Conservation (phyloP, 305 asterid species). For the Galium porrigens region DNA sequence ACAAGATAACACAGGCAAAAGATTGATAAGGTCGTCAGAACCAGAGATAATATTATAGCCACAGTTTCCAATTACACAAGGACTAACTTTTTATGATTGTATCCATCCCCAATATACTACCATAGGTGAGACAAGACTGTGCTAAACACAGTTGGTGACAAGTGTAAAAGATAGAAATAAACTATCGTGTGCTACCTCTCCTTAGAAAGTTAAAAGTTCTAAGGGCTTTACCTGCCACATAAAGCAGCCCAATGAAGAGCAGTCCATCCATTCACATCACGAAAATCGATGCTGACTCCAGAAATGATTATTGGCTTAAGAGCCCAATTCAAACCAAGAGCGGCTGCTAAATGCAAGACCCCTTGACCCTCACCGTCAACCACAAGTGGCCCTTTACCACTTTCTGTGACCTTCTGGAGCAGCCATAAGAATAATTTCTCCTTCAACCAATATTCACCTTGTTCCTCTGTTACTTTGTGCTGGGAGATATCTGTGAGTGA, state of each 20-base stretch:
- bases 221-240: conserved; percentile 58
- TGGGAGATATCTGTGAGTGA: conserved; percentile 11
- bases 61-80: not conserved
- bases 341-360: conserved; percentile 79
- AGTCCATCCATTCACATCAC: conserved; percentile 89
- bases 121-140: not conserved
- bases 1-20: not conserved
- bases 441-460: conserved; percentile 42
- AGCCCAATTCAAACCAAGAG: conserved; percentile 90
- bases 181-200: not conserved
- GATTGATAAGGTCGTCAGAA: not conserved
- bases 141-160: not conserved
- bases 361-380: conserved; percentile 77
- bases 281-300: conserved; percentile 67
- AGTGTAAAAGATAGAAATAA: not conserved
- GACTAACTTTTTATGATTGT: not conserved
- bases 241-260: conserved; percentile 99
- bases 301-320: conserved; percentile 48
- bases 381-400: conserved; percentile 40
- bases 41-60: not conserved
- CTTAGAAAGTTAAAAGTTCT: conserved; percentile 9
- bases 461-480: conserved; percentile 25
- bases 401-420: conserved; percentile 43
- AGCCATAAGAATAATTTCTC: conserved; percentile 65
- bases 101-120: not conserved